These are phyloP conservation scores for Neurospora sp. DNA, from an alignment of 495 filamentous ascomycete genomes.

Conservation along the genomic window DNA sequence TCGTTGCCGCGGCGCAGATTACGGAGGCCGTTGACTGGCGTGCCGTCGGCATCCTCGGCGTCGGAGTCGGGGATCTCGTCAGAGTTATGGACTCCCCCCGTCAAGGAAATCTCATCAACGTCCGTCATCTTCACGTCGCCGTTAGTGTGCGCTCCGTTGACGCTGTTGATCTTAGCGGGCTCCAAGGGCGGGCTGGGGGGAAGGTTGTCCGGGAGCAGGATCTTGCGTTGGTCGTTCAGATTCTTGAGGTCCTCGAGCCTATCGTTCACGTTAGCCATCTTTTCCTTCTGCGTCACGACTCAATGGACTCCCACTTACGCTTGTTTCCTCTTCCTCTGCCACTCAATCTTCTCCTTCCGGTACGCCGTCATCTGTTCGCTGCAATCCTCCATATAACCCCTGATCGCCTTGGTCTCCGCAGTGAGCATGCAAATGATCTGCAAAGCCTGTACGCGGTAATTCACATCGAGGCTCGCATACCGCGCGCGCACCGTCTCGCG, in stretches of 20 bases:
- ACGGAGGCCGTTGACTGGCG: conserved; percentile 45
- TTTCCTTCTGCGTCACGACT: not conserved
- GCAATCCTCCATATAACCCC: conserved; percentile 83
- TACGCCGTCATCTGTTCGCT: conserved; percentile 85
- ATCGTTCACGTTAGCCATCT: conserved; percentile 13
- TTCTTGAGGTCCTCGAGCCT: conserved; percentile 75
- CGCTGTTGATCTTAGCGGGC: conserved; percentile 30
- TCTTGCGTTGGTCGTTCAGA: conserved; percentile 80
- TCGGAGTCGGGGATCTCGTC: conserved; percentile 45
- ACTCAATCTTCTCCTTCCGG: conserved; percentile 90
- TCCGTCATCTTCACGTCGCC: conserved; percentile 56
- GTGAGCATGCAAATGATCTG: conserved; percentile 83
- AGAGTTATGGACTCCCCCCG: conserved; percentile 18
- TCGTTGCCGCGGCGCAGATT: conserved; percentile 69
- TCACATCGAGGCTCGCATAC: conserved; percentile 69
- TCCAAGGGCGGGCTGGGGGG: conserved; percentile 57
- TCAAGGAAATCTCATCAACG: conserved; percentile 41
- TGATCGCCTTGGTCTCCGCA: conserved; percentile 73
- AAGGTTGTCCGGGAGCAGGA: conserved; percentile 65
- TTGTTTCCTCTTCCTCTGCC: conserved; percentile 71
- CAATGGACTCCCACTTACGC: conserved; percentile 49
- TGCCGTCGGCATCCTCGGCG: conserved; percentile 43
- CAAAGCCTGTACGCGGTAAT: conserved; percentile 67
- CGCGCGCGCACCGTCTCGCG: conserved; percentile 58
- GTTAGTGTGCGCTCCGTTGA: not conserved